Evolutionary conservation across 192 early-diverging fungal species (phyloP).

Genomic region (Pecoramyces ruminantium): DNA sequence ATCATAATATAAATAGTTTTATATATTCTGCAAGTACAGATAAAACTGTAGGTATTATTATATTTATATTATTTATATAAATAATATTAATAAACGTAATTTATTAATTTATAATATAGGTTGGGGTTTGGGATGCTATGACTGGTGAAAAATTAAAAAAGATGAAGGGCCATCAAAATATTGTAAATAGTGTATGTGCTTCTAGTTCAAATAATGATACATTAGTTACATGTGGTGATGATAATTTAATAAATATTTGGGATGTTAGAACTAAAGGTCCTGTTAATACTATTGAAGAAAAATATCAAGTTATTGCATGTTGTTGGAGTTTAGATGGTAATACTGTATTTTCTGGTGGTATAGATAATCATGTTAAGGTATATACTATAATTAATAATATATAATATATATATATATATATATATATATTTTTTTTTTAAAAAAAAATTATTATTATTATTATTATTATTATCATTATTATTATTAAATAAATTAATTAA

Average conservation of each 20-base stretch:
- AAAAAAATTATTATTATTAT: no score
- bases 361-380: conserved; percentile 74
- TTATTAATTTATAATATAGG: no score
- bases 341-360: conserved; percentile 65
- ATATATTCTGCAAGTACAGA: neutral
- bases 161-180: conserved; percentile 57
- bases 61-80: no score
- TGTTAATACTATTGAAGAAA: conserved; percentile 11
- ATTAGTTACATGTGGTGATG: conserved; percentile 70
- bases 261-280: conserved; percentile 19
- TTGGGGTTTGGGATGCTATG: conserved; percentile 65
- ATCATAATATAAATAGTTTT: no score
- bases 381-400: neutral
- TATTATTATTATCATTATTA: no score
- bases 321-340: conserved; percentile 58
- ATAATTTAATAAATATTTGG: conserved; percentile 51
- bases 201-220: conserved; percentile 54
- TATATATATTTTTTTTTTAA: neutral
- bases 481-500: no score
- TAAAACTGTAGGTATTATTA: neutral
- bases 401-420: no score
- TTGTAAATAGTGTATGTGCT: conserved; percentile 67
- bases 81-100: no score
- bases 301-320: conserved; percentile 47
- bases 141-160: conserved; percentile 69